Evolutionary conservation across 202 grass and related monocot species (phyloP).

Genomic region (Hordeum pubiflorum): DNA sequence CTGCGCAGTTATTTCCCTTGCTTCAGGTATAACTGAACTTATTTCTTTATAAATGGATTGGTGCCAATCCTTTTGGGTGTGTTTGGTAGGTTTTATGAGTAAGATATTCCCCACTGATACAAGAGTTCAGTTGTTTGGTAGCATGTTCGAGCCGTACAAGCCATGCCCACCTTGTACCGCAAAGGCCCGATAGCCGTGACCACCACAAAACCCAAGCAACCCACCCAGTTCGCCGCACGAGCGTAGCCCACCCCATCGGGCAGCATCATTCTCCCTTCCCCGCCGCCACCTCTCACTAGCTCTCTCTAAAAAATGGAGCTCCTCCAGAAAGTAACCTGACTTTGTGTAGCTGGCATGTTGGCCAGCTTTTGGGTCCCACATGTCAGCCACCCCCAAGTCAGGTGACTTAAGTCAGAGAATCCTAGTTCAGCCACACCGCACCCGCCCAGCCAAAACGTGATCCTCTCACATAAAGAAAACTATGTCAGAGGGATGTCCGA

Average conservation of each 20-base stretch:
- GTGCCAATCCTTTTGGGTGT: background rate
- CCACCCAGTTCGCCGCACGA: no score
- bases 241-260: background rate
- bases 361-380: no score
- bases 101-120: background rate
- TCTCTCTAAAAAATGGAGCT: no score
- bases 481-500: background rate
- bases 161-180: background rate
- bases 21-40: constrained; percentile 57
- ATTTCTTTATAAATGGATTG: background rate
- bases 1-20: constrained; percentile 72
- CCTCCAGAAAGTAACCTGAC: no score
- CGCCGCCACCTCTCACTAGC: no score
- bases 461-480: background rate
- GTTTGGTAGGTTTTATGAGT: background rate
- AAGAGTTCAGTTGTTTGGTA: background rate
- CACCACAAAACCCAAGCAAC: background rate
- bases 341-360: no score
- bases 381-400: no score
- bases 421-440: background rate
- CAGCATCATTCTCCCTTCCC: background rate
- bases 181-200: background rate
- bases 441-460: background rate
- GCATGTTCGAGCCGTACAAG: background rate
- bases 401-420: no score